These are phyloP conservation scores for Pseudomonodictys pantanalensis DNA, from an alignment of 495 filamentous ascomycete species.

Conservation along the genomic window DNA sequence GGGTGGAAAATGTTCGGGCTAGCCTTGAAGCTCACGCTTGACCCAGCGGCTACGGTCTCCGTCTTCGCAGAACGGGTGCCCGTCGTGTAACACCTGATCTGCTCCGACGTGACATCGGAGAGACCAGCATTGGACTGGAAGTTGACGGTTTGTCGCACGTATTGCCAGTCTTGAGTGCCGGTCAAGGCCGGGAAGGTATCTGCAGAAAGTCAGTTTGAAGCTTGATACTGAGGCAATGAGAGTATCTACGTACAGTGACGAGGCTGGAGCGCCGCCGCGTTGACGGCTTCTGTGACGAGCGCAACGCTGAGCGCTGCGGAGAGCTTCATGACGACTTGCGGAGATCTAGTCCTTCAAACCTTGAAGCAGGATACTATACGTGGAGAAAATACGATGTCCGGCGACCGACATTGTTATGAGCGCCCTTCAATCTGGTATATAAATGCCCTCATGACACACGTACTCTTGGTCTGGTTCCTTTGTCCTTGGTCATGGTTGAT, in stretches of 20 bases:
- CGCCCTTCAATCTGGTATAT: not conserved
- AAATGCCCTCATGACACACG: conserved; percentile 1
- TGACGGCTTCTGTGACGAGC: conserved; percentile 2
- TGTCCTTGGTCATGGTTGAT: not conserved
- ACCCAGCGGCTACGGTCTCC: conserved; percentile 48
- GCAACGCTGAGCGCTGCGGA: conserved; percentile 3
- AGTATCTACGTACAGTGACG: conserved; percentile 20
- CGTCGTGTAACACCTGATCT: conserved; percentile 51
- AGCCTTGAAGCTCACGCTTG: conserved; percentile 47
- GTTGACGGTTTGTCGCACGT: conserved; percentile 53
- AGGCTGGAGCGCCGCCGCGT: conserved; percentile 22
- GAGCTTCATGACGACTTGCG: conserved; percentile 22
- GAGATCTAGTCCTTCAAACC: not conserved
- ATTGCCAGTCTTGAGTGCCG: conserved; percentile 45
- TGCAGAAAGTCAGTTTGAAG: conserved; percentile 11
- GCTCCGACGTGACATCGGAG: conserved; percentile 48
- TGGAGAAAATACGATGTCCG: too few species aligned
- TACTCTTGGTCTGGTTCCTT: not conserved
- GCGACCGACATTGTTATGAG: too few species aligned
- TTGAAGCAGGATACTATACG: too few species aligned
- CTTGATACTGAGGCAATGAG: not conserved
- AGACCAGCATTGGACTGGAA: conserved; percentile 54
- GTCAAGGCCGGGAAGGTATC: conserved; percentile 31
- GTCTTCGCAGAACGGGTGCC: conserved; percentile 42
- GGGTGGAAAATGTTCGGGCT: conserved; percentile 50